Base-by-base conservation (phyloP, 177 flowering plant species). In the Vitis hybrid region DNA sequence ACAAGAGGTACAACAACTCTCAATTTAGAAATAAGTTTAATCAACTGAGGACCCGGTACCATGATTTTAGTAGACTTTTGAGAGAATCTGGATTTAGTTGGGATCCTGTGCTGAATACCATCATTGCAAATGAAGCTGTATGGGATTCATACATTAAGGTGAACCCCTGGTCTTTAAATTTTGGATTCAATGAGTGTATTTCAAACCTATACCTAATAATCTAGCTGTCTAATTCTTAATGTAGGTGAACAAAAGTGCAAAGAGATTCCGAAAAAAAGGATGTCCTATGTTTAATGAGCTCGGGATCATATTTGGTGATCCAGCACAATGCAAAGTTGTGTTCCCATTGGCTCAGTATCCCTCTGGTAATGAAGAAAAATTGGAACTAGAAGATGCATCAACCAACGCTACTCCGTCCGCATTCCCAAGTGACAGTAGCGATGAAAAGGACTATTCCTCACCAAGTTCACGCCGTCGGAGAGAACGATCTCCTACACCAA, bases 11-110 rank as follows among this genome's bases (percentile, higher is more conserved):
- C 65, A 68, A 20, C 63, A 68, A 59, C 61, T 68, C 65, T 8
- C 71, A 68, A 29, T 59, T 68, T 54, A 59, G 71, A 68, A 68
- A 68, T 22, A 68, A 68, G 65, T 67, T 67, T 9, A 67, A 67
- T 61, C 61, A 67, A 67, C 59, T 67, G 59, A 26, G 69, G 18
- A 67, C 69, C 49, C 71, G 71, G 8, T 68, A 58, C 50, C 16
- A 68, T 26, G 57, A 68, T 22, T 68, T 68, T 59, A 68, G 63
- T 51, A 68, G 16, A 39, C 71, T 60, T 19, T 50, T 68, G 56
- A 68, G n/a, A 45, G 39, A 60, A 26, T 61, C 19, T 45, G n/a
- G 20, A 45, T 9, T 6, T 61, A 18, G n/a, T 15, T n/a, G 18
- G 7, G 69, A 67, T 55, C 50, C 69, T 34, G 9, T 67, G 59